Evolutionary conservation across 2,329 filamentous ascomycete genomes (phyloP), one percentile per base, ranked within the genome.

Genomic region (Colletotrichum theobromicola): DNA sequence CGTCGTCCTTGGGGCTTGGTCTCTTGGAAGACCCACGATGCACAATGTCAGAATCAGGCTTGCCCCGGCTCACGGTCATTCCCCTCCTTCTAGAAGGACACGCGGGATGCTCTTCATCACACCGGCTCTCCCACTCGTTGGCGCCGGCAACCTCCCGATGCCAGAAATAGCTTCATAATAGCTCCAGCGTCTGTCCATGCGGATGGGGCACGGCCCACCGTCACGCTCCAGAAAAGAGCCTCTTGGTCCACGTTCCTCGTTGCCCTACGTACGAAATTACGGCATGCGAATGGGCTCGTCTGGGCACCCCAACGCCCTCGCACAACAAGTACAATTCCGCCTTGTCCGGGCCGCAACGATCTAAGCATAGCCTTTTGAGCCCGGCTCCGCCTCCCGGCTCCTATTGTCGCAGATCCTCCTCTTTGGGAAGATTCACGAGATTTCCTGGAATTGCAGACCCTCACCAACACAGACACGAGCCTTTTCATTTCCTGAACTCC

Each of bases 141-240:
- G 55, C 68, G 62, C 60, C 68, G 72, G 68, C 62, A 67, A 42
- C 68, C 28, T 67, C 34, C 63, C 72, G 68, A 67, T 57, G 62
- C 72, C 62, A 72, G 62, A 75, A 72, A 75, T 75, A 75, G 68
- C 62, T 61, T 72, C 55, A 24, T 30, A 28, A 37, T 34, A 26
- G 10, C 50, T 67, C 34, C n/a, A 50, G 42, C n/a, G 55, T 67
- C 13, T n/a, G 37, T 64, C 67, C 35, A 60, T 35, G 53, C 67
- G 37, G 50, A 62, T 66, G 67, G 37, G 18, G 61, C 61, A 46
- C 50, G 67, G 55, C 34, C 61, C 72, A 61, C 67, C 42, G 60
- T 24, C 61, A 60, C 35, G 12, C 61, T 55, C 71, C 37, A 50
- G 71, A 42, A 42, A 55, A 63, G 70, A 63, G 57, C 70, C 70